Percentiles rank a stretch among this genome's conserved stretches.
Conservation (phyloP, 495 filamentous ascomycete genomes). For the Penicillium ucsense region DNA sequence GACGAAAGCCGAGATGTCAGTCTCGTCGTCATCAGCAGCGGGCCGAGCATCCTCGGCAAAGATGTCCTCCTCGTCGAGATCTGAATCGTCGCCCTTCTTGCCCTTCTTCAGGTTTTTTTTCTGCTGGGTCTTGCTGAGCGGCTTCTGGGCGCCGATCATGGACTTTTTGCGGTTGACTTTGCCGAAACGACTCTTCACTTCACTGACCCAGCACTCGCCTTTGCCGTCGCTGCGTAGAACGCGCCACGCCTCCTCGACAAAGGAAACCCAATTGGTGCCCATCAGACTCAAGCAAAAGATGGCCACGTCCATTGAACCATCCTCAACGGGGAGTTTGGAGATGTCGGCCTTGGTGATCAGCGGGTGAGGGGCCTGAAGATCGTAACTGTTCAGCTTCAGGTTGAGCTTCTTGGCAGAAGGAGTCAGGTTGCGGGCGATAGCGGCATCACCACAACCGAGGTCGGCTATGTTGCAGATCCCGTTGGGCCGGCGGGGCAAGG, state of each 20-base stretch:
- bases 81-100: conserved; percentile 23
- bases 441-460: conserved; percentile 70
- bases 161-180: conserved; percentile 48
- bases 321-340: conserved; percentile 62
- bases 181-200: conserved; percentile 88
- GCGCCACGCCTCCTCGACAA: conserved; percentile 90
- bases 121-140: conserved; percentile 47
- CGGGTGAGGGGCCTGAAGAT: conserved; percentile 52
- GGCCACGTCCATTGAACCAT: conserved; percentile 68
- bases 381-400: conserved; percentile 58
- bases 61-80: conserved; percentile 37
- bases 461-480: conserved; percentile 73
- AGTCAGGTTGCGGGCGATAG: conserved; percentile 53
- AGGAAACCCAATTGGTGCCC: conserved; percentile 96
- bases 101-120: conserved; percentile 38
- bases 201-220: conserved; percentile 91
- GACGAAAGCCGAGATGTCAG: conserved; percentile 81
- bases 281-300: conserved; percentile 94
- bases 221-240: conserved; percentile 68
- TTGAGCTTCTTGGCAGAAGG: conserved; percentile 49
- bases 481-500: conserved; percentile 42
- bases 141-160: conserved; percentile 52
- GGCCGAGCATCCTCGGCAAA: conserved; percentile 40
- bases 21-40: conserved; percentile 43
- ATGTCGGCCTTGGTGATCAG: conserved; percentile 85